Conservation (phyloP, 495 filamentous ascomycete genomes). For the Xylaria curta region DNA sequence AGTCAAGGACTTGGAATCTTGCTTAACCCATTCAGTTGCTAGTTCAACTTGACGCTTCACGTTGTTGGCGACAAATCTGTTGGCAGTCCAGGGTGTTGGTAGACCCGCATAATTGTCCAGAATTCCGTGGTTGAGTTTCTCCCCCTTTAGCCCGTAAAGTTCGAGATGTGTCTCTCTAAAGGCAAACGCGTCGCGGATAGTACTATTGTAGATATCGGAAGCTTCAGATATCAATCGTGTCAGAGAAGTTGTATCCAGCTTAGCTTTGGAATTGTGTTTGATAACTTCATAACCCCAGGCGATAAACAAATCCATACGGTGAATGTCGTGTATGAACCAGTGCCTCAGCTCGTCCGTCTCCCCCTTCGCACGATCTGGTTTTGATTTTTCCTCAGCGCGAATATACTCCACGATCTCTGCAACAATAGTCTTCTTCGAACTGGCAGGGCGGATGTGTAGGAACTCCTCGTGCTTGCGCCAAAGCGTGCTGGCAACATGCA, state of each 20-base stretch:
- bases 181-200: conserved; percentile 72
- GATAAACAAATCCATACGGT: conserved; percentile 73
- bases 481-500: conserved; percentile 79
- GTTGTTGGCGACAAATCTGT: conserved; percentile 62
- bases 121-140: conserved; percentile 70
- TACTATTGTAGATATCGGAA: conserved; percentile 74
- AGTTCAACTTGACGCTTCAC: conserved; percentile 62
- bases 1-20: conserved; percentile 34
- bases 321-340: conserved; percentile 82
- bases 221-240: conserved; percentile 71
- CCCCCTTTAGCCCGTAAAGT: conserved; percentile 72
- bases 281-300: conserved; percentile 77
- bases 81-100: conserved; percentile 83
- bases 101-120: conserved; percentile 67
- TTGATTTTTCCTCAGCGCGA: conserved; percentile 71
- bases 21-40: conserved; percentile 42
- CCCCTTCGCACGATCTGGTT: conserved; percentile 59
- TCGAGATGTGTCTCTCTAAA: conserved; percentile 72
- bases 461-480: conserved; percentile 77
- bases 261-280: conserved; percentile 66
- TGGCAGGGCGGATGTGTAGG: conserved; percentile 49
- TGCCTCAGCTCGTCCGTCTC: conserved; percentile 76
- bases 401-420: conserved; percentile 72
- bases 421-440: conserved; percentile 63
- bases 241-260: conserved; percentile 54